Conservation (phyloP, 1,139 yeast genomes). For the Tardiomyces digboiensis region DNA sequence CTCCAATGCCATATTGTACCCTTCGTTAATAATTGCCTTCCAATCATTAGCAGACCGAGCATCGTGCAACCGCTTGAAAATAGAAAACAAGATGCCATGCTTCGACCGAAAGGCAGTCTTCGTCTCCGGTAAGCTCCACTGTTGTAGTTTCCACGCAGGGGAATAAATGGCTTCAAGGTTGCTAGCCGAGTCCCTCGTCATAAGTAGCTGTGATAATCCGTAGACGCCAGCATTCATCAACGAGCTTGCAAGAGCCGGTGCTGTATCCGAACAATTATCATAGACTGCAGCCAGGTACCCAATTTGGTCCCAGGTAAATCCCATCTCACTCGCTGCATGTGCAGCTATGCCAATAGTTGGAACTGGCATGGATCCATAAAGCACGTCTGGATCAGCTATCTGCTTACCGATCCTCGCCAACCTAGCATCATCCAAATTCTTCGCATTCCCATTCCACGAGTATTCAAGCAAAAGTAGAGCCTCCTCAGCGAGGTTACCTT, state of each 20-base stretch:
- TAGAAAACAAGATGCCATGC: slow-evolving; percentile 27
- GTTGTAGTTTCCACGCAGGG: slow-evolving; percentile 60
- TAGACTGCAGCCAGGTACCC: slow-evolving; percentile 47
- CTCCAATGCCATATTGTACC: not conserved
- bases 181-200: not conserved
- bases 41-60: not conserved
- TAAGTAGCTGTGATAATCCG: slow-evolving; percentile 34
- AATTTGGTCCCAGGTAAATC: slow-evolving; percentile 29
- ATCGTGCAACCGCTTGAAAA: not conserved
- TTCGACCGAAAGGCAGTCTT: slow-evolving; percentile 40
- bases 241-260: slow-evolving; percentile 26
- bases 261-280: slow-evolving; percentile 26
- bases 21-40: not conserved
- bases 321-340: slow-evolving; percentile 27
- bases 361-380: slow-evolving; percentile 54
- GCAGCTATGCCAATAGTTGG: slow-evolving; percentile 44
- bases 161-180: slow-evolving; percentile 20
- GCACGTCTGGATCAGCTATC: slow-evolving; percentile 53
- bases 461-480: slow-evolving; percentile 12
- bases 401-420: slow-evolving; percentile 34
- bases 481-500: not conserved
- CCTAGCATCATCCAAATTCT: not conserved
- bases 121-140: slow-evolving; percentile 53
- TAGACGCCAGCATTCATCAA: slow-evolving; percentile 38
- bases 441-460: slow-evolving; percentile 7